phyloP scores from a whole-genome alignment of 2,329 filamentous ascomycete species.

The Stachybotrys elegans region DNA sequence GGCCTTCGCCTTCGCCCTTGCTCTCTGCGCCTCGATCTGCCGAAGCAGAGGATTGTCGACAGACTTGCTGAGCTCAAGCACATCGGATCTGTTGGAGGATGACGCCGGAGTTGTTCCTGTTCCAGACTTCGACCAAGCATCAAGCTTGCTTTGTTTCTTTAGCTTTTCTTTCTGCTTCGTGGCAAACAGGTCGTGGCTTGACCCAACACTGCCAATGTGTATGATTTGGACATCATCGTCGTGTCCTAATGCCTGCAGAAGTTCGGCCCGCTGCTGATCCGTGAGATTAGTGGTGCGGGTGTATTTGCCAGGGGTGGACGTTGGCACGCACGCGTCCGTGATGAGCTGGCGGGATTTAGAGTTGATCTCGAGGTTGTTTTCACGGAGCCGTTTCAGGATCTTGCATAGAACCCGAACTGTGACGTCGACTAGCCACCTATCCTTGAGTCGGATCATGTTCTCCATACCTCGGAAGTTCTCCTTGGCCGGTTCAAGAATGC shows the following conservation, averaged over 20 bases:
- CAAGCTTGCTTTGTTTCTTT: constrained; percentile 57
- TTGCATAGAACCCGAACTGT: constrained; percentile 80
- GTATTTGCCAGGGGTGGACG: constrained; percentile 47
- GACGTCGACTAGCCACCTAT: constrained; percentile 77
- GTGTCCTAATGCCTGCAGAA: constrained; percentile 59
- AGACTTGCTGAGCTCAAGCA: constrained; percentile 40
- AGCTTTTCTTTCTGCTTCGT: constrained; percentile 25
- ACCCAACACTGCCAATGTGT: constrained; percentile 27
- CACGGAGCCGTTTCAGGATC: constrained; percentile 74
- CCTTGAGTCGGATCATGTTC: constrained; percentile 85
- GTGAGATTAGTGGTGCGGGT: constrained; percentile 73
- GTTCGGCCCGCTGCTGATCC: constrained; percentile 77
- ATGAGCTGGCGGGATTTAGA: constrained; percentile 55
- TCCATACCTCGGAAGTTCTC: constrained; percentile 62
- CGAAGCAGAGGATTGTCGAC: constrained; percentile 44
- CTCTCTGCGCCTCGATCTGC: constrained; percentile 35
- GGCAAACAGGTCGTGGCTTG: constrained; percentile 13
- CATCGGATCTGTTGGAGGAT: constrained; percentile 39
- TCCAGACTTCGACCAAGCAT: constrained; percentile 55
- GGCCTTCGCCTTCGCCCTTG: constrained; percentile 22
- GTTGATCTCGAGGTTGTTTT: constrained; percentile 68
- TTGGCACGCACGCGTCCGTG: constrained; percentile 58
- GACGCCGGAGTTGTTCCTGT: constrained; percentile 18
- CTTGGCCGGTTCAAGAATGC: constrained; percentile 33
- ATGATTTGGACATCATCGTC: constrained; percentile 48